These are phyloP conservation scores for Pythium biforme DNA, from an alignment of 352 stramenopile species.

Conservation along the genomic window DNA sequence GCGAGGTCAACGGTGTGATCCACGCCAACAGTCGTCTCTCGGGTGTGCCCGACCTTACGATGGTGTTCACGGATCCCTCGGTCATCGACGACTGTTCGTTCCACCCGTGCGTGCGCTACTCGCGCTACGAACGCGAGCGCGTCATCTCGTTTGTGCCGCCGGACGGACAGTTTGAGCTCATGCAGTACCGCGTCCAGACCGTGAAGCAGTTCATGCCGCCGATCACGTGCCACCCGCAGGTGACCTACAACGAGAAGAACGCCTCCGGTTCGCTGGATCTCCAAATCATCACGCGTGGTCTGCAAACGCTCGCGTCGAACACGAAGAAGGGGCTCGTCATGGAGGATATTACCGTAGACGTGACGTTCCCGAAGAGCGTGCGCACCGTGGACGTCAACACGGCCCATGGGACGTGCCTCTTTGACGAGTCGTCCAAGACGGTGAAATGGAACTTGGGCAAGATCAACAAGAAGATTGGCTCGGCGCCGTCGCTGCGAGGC, in stretches of 20 bases:
- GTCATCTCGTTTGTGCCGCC: constrained; percentile 98
- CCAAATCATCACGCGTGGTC: constrained; percentile 67
- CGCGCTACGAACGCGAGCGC: constrained; percentile 93
- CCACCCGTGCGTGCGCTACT: constrained; percentile 97
- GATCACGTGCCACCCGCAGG: constrained; percentile 87
- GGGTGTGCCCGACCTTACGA: constrained; percentile 95
- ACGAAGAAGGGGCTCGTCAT: constrained; percentile 76
- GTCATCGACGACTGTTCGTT: constrained; percentile 98
- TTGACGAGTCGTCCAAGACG: constrained; percentile 93
- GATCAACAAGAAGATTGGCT: constrained; percentile 84
- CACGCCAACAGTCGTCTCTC: constrained; percentile 95
- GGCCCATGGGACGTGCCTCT: constrained; percentile 91
- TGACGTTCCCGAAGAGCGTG: constrained; percentile 96
- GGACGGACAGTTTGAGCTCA: constrained; percentile 96
- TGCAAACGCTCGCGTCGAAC: constrained; percentile 78
- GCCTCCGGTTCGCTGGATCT: constrained; percentile 66
- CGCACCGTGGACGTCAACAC: constrained; percentile 94
- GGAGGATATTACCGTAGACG: constrained; percentile 93
- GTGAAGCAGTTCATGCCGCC: constrained; percentile 82
- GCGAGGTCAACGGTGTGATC: constrained; percentile 94
- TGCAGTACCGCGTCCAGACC: constrained; percentile 82
- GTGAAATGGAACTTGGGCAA: constrained; percentile 96
- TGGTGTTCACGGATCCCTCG: constrained; percentile 95
- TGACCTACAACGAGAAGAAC: constrained; percentile 77
- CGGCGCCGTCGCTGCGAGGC: constrained; percentile 85